phyloP scores from a whole-genome alignment of 345 rosid genomes.

The Citrus sinensis region DVS_A1.0 CM039164.1:748501-749000 shows the following conservation, averaged over 20 bases:
- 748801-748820: conserved; percentile 50
- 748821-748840: conserved; percentile 72
- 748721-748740: conserved; percentile 73
- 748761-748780: conserved; percentile 68
- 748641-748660: neutral
- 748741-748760: conserved; percentile 65
- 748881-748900: conserved; percentile 56
- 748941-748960: conserved; percentile 45
- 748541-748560: conserved; percentile 37
- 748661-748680: conserved; percentile 39
- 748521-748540: conserved; percentile 48
- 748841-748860: conserved; percentile 66
- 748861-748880: conserved; percentile 35
- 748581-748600: neutral
- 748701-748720: conserved; percentile 64
- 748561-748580: neutral
- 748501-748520: conserved; percentile 68
- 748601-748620: too few species aligned
- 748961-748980: conserved; percentile 29
- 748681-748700: conserved; percentile 53
- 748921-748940: conserved; percentile 54
- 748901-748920: conserved; percentile 75
- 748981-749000: conserved; percentile 33
- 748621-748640: neutral
- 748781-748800: conserved; percentile 60